Conservation (phyloP, 2,329 filamentous ascomycete genomes). For the Sporothrix luriei region DNA sequence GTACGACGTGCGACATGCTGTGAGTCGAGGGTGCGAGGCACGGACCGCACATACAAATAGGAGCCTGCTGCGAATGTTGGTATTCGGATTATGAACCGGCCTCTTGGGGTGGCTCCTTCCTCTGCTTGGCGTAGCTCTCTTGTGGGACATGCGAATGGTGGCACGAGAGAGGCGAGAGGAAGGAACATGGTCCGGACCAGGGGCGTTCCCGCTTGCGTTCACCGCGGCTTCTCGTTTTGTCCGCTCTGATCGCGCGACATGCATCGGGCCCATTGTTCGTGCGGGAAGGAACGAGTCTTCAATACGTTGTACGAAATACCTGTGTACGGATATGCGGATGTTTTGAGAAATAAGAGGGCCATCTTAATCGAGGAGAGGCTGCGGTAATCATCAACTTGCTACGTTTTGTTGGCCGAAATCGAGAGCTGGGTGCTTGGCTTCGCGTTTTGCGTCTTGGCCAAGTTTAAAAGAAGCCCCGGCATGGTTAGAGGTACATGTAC, state of each 20-base stretch:
- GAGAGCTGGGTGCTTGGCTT: too few species aligned
- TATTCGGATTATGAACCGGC: background rate
- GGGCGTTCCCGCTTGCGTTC: background rate
- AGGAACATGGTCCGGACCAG: background rate
- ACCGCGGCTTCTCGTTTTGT: background rate
- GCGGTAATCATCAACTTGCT: constrained; percentile 13
- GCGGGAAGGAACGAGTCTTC: background rate
- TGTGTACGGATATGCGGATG: background rate
- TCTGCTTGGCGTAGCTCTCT: constrained; percentile 3
- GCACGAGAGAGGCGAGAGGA: background rate
- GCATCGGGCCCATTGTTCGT: background rate
- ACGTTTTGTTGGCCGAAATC: too few species aligned
- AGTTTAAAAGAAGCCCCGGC: too few species aligned
- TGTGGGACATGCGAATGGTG: background rate
- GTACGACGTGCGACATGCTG: background rate
- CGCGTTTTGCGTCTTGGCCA: too few species aligned
- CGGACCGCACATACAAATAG: too few species aligned
- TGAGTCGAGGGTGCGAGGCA: background rate
- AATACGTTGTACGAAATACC: too few species aligned
- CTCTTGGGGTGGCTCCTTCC: constrained; percentile 4
- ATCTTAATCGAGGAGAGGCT: background rate
- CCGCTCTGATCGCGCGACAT: background rate
- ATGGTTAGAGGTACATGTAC: too few species aligned
- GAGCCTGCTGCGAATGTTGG: background rate
- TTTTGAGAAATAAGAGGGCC: background rate